Conservation (phyloP, 75 land plant species). For the Sequoia sempervirens region DNA sequence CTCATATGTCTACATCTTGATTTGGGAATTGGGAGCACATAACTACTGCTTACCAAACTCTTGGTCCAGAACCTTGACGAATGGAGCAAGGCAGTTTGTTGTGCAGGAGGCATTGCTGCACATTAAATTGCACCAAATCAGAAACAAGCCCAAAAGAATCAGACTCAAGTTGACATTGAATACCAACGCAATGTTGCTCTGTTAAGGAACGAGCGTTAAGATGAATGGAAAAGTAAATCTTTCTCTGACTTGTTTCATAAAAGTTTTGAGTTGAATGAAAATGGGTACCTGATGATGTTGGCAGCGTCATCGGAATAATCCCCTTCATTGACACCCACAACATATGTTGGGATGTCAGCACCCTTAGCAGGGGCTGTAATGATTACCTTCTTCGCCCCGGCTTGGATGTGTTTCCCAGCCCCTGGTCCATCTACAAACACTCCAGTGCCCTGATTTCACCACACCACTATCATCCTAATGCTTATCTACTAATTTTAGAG, state of each 20-base stretch:
- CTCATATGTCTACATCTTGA: neutral
- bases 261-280: neutral
- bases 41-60: conserved; percentile 58
- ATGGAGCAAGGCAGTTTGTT: conserved; percentile 89
- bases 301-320: conserved; percentile 67
- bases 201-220: too few species aligned
- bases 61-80: conserved; percentile 81
- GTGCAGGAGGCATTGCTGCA: conserved; percentile 95
- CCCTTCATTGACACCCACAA: conserved; percentile 77
- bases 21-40: neutral
- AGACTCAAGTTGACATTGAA: neutral
- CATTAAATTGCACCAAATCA: neutral
- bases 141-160: neutral
- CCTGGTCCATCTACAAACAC: conserved; percentile 87
- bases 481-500: neutral
- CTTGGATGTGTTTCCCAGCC: conserved; percentile 88
- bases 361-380: conserved; percentile 94
- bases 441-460: conserved; percentile 64
- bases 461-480: neutral
- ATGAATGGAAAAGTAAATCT: too few species aligned
- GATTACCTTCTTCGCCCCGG: conserved; percentile 85
- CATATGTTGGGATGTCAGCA: conserved; percentile 85
- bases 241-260: neutral
- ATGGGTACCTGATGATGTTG: conserved; percentile 60
- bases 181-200: neutral